These are phyloP conservation scores for Salix viminalis DNA, from an alignment of 345 rosid species.

Conservation along the genomic window DNA sequence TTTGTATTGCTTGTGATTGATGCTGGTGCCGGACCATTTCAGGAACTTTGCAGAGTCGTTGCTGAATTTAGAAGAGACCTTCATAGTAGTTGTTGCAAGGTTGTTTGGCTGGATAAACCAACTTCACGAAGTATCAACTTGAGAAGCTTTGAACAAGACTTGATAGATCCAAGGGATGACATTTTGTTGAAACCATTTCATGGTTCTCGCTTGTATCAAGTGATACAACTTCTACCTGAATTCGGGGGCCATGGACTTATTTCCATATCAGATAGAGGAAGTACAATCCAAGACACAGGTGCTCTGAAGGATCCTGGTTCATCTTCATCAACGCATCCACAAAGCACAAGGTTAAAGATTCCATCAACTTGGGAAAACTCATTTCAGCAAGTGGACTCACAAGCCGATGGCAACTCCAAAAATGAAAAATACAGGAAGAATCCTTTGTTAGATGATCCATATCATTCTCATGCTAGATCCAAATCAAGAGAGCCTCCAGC, in stretches of 20 bases:
- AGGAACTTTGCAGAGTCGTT: slow-evolving; percentile 30
- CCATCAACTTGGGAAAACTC: background rate
- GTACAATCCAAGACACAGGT: background rate
- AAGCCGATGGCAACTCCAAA: slow-evolving; percentile 24
- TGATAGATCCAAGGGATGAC: slow-evolving; percentile 32
- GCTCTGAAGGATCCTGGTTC: background rate
- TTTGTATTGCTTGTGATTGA: slow-evolving; percentile 57
- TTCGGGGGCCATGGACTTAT: slow-evolving; percentile 37
- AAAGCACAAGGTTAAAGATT: background rate
- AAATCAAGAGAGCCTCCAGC: background rate
- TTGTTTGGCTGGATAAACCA: slow-evolving; percentile 65
- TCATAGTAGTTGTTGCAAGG: slow-evolving; percentile 32
- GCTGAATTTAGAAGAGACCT: slow-evolving; percentile 46
- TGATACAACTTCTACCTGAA: slow-evolving; percentile 57
- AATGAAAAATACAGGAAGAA: slow-evolving; percentile 5
- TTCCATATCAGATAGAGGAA: slow-evolving; percentile 17
- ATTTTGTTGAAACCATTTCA: slow-evolving; percentile 58
- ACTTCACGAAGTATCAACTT: slow-evolving; percentile 22
- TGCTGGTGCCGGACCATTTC: slow-evolving; percentile 42
- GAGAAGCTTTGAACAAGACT: slow-evolving; percentile 2
- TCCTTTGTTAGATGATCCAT: background rate
- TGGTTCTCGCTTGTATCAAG: slow-evolving; percentile 53
- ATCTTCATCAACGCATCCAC: slow-evolving; percentile 11
- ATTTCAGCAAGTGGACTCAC: slow-evolving; percentile 16
- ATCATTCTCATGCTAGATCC: background rate